A percentile compares a stretch with the other conserved stretches of the same genome.
Evolutionary conservation across 805 yeast genomes (phyloP).

Genomic region (Candida loeiensis): DNA sequence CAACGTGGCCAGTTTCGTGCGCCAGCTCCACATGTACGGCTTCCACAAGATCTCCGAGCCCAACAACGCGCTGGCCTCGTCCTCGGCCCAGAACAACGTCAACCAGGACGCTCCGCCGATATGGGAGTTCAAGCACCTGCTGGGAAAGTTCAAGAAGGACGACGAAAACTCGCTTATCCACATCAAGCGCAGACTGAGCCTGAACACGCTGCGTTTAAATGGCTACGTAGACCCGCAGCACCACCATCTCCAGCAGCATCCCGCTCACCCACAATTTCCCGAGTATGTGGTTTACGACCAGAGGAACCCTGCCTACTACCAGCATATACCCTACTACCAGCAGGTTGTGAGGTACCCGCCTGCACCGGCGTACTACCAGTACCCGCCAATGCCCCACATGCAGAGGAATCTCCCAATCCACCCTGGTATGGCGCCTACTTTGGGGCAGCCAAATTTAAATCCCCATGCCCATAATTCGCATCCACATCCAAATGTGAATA

Average conservation of each 20-base stretch:
- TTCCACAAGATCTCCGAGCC: slow-evolving; percentile 76
- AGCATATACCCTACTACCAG: slow-evolving; percentile 3
- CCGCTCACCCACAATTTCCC: slow-evolving; percentile 6
- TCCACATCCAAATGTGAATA: too few species aligned
- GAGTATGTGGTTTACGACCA: slow-evolving; percentile 4
- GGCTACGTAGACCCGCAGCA: slow-evolving; percentile 9
- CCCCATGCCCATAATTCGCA: not conserved
- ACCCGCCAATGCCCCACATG: slow-evolving; percentile 1
- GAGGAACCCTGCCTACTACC: not conserved
- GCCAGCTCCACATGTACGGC: slow-evolving; percentile 95
- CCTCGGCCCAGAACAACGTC: slow-evolving; percentile 8
- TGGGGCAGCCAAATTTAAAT: too few species aligned
- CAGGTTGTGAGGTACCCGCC: slow-evolving; percentile 1
- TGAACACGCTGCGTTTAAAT: slow-evolving; percentile 23
- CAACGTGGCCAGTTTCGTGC: slow-evolving; percentile 86
- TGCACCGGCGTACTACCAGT: not conserved
- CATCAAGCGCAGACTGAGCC: slow-evolving; percentile 48
- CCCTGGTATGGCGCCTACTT: too few species aligned
- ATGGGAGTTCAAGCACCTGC: slow-evolving; percentile 56
- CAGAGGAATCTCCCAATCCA: too few species aligned
- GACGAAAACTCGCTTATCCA: slow-evolving; percentile 43
- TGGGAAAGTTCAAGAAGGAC: slow-evolving; percentile 48
- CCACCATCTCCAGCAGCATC: slow-evolving; percentile 4
- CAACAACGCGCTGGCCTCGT: slow-evolving; percentile 5
- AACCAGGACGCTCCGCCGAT: slow-evolving; percentile 30